Evolutionary conservation across 345 rosid species (phyloP), one percentile per base, ranked within the genome.

Genomic region (Viola odorata): DNA sequence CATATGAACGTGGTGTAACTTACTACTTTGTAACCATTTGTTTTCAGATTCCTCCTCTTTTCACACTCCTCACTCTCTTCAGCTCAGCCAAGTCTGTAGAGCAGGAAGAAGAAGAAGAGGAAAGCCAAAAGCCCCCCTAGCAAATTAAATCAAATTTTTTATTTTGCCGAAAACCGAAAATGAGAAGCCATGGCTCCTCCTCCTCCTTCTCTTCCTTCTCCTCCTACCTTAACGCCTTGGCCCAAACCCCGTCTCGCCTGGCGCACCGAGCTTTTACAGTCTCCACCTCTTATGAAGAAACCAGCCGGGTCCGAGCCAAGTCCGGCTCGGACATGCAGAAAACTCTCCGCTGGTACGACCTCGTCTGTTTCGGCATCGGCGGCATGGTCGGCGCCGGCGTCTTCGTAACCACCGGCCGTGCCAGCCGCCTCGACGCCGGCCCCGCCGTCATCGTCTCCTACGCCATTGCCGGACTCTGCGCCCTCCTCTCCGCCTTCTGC

Each of bases 361-460:
- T 92, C 50, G 77, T 92, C 52, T 89, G 96, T 3, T 68, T 92
- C 47, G 96, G 98, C 53, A 75, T 92, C 61, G 98, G 98, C 6
- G 98, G 98, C 37, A 92, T 92, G 98, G 89, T 92, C 7, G 98
- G 98, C 6, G 96, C 98, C 41, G 98, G 98, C 0, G 89, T 89
- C 2, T 92, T 92, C 53, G 94, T 92, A 62, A 81, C 91, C 55
- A 77, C 94, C 6, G 98, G 98, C 3, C 74, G 41, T 14, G 96
- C 96, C 4, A 80, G 80, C 55, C 89, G 70, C 3, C 49, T 63
- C 40, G 47, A 54, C 58, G 91, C 98, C 16, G 98, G 98, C 23
- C 98, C 98, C 0, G 79, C 96, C 9, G 72, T 91, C 53, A 76
- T 91, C 14, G 41, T 91, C 53, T 91, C 98, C 53, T 91, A 89